Conservation (phyloP, 805 yeast species). For the Candida namnaoensis region DNA sequence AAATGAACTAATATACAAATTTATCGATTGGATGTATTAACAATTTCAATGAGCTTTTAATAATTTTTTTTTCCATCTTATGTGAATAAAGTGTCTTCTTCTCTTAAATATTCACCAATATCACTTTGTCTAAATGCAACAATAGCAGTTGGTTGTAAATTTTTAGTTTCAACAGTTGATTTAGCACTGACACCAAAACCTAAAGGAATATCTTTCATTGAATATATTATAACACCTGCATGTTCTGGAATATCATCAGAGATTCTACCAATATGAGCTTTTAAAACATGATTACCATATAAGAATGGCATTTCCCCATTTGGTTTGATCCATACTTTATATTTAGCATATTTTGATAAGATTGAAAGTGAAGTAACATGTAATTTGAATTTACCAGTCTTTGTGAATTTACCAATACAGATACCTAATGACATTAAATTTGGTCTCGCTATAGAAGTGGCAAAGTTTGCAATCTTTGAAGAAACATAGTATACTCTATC, state of each 20-base stretch:
- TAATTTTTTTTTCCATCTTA: no score
- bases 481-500: constrained; percentile 93
- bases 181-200: constrained; percentile 96
- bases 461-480: constrained; percentile 73
- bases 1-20: background rate
- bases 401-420: constrained; percentile 94
- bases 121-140: constrained; percentile 97
- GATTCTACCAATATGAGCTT: constrained; percentile 95
- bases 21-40: no score
- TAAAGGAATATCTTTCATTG: constrained; percentile 87
- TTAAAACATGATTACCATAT: constrained; percentile 92
- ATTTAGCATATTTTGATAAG: constrained; percentile 81
- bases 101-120: constrained; percentile 96
- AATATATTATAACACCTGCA: constrained; percentile 85
- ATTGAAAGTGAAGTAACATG: constrained; percentile 88
- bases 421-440: constrained; percentile 89
- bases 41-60: no score
- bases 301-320: constrained; percentile 98
- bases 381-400: constrained; percentile 91
- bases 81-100: constrained; percentile 92
- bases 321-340: constrained; percentile 91
- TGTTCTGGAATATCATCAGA: constrained; percentile 98
- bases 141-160: constrained; percentile 86
- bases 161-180: constrained; percentile 80
- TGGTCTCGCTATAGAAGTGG: constrained; percentile 84